Evolutionary conservation across 495 filamentous ascomycete genomes (phyloP).

Genomic region (Talaromyces borbonicus): DNA sequence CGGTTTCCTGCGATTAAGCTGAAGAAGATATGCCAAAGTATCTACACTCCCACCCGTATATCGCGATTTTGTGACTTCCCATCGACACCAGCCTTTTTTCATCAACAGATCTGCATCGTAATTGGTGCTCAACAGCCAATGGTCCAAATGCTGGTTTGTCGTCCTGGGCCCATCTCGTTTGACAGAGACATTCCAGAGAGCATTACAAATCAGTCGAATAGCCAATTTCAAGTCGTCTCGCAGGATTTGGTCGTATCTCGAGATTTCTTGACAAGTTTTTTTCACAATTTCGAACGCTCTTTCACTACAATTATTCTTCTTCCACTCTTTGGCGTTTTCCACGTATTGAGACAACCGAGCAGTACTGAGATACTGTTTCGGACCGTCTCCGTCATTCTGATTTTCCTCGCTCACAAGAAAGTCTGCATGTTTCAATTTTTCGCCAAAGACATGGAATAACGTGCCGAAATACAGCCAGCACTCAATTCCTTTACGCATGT

Average conservation of each 20-base stretch:
- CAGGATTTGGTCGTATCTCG: neutral
- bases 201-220: neutral
- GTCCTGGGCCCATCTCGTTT: neutral
- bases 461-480: neutral
- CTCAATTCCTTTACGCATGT: neutral
- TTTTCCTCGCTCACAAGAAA: neutral
- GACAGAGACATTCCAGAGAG: neutral
- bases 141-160: neutral
- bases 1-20: neutral
- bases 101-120: neutral
- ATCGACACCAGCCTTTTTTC: neutral
- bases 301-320: neutral
- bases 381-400: neutral
- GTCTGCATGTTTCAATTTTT: neutral
- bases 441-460: neutral
- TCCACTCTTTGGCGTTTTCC: neutral
- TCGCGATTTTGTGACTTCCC: neutral
- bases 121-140: neutral
- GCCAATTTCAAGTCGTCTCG: neutral
- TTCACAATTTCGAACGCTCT: neutral
- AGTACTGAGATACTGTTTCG: neutral
- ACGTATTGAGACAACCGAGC: neutral
- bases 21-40: neutral
- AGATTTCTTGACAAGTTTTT: neutral
- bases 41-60: neutral